Base-by-base conservation (phyloP, 768 basidiomycete genomes). In the Clathrus columnatus region DNA sequence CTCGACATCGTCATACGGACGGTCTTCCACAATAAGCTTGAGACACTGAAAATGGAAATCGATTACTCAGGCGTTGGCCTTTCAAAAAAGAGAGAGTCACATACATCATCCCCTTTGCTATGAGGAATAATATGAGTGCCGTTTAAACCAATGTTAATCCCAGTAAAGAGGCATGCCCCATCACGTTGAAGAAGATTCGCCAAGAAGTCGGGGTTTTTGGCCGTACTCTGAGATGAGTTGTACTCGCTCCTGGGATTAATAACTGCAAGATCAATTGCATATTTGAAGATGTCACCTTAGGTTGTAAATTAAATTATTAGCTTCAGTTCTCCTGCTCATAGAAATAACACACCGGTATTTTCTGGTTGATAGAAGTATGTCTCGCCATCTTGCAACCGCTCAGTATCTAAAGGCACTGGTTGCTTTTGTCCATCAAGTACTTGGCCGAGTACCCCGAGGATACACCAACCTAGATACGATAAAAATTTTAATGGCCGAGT, bases 391-490 rank as follows among this genome's bases (percentile, higher is more conserved):
- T 36, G 14, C n/a, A 36, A n/a, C 10, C 11, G 10, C 10, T 36
- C 4, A 14, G 14, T n/a, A 11, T 8, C 7, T 3, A 5, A 11
- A 2, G 11, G 14, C 2, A 36, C 36, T 36, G 4, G 36, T 36
- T 36, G 4, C 11, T 8, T 4, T 36, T 11, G 36, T 14, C 18
- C 46, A 18, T 29, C 41, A n/a, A 54, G 45, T 29, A 57, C 51
- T 26, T 36, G 18, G 28, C 63, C 63, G 26, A 24, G 50, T 1
- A 57, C 48, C 5, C 62, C 62, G 5, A 63, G 62, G 28, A 63
- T 46, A 50, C 62, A 63, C 62, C 63, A 64, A 17, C 59, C 63
- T 56, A 64, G 59, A 46, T 52, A 64, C 14, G 26, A 43, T 23
- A 64, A 63, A 50, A 57, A 64, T 59, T 64, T 64, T 23, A 21